These are phyloP conservation scores for Coccomyxa sp. DNA, from an alignment of 139 green algal species.

Conservation along the genomic window DNA sequence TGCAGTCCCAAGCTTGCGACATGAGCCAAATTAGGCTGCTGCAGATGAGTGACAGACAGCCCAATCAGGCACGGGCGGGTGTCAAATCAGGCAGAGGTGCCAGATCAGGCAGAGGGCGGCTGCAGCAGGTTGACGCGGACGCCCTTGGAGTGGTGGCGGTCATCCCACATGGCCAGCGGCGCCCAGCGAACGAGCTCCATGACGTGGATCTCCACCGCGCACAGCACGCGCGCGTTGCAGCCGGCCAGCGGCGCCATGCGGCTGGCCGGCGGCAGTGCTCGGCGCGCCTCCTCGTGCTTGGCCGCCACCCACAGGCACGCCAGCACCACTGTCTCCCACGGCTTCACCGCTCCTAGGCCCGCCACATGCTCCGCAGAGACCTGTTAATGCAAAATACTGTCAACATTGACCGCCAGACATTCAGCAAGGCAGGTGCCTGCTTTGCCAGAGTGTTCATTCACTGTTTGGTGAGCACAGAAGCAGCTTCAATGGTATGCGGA, in stretches of 20 bases:
- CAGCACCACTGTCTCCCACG: constrained; percentile 12
- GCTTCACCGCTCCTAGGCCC: constrained; percentile 1
- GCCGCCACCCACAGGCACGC: constrained; percentile 25
- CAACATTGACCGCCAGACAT: not conserved
- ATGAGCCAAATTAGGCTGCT: no score
- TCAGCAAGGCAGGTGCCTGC: no score
- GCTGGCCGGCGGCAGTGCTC: constrained; percentile 11
- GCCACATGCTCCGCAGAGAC: not conserved
- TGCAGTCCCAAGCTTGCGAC: no score
- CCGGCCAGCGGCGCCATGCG: constrained; percentile 1
- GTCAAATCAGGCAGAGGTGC: not conserved
- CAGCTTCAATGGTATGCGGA: no score
- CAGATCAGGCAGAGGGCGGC: not conserved
- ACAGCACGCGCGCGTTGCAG: constrained; percentile 1
- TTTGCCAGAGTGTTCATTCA: no score
- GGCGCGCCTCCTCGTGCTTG: constrained; percentile 19
- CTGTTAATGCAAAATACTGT: not conserved
- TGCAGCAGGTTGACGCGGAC: not conserved
- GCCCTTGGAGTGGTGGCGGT: not conserved
- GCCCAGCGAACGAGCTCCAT: constrained; percentile 19
- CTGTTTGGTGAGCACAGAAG: no score
- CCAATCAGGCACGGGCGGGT: no score
- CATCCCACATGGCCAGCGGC: constrained; percentile 17
- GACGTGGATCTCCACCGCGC: constrained; percentile 17
- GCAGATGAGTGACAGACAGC: no score